Conservation (phyloP, 768 basidiomycete species). For the Cyclocybe cylindracea region DNA sequence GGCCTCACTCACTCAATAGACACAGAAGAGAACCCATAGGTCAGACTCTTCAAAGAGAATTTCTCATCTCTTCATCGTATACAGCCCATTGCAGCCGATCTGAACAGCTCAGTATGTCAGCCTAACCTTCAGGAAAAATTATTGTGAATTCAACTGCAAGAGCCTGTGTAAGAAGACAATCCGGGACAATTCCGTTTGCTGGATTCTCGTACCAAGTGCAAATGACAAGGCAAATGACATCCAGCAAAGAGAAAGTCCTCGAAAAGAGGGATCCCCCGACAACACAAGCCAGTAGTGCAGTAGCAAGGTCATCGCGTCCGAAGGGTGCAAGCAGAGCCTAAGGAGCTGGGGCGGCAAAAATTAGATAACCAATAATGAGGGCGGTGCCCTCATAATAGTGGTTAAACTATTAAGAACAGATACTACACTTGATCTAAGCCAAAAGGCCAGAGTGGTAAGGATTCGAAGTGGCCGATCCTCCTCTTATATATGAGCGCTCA, state of each 20-base stretch:
- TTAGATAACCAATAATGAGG: constrained; percentile 56
- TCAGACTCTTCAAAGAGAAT: too few species aligned
- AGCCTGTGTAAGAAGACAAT: too few species aligned
- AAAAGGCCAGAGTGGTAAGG: constrained; percentile 91
- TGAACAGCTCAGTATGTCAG: too few species aligned
- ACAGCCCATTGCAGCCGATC: too few species aligned
- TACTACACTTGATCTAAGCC: constrained; percentile 98
- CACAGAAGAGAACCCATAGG: too few species aligned
- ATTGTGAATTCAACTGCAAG: too few species aligned
- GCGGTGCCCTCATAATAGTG: constrained; percentile 59
- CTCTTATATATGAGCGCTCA: constrained; percentile 25
- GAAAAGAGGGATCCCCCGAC: constrained; percentile 47
- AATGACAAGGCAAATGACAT: constrained; percentile 14
- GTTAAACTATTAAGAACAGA: constrained; percentile 91
- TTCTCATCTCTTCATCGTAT: too few species aligned
- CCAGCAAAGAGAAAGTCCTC: constrained; percentile 19
- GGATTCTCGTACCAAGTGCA: background rate
- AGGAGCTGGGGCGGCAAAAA: constrained; percentile 53
- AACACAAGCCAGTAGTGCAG: constrained; percentile 56
- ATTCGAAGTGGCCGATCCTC: constrained; percentile 13
- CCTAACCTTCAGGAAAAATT: too few species aligned
- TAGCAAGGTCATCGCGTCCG: constrained; percentile 49
- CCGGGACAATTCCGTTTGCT: too few species aligned
- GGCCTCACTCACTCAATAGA: too few species aligned
- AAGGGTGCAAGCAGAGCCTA: constrained; percentile 62